A percentile compares a stretch with the other conserved stretches of the same genome.
Evolutionary conservation across 129 eudicot species (phyloP).

Genomic region (Flaveria robusta): DNA sequence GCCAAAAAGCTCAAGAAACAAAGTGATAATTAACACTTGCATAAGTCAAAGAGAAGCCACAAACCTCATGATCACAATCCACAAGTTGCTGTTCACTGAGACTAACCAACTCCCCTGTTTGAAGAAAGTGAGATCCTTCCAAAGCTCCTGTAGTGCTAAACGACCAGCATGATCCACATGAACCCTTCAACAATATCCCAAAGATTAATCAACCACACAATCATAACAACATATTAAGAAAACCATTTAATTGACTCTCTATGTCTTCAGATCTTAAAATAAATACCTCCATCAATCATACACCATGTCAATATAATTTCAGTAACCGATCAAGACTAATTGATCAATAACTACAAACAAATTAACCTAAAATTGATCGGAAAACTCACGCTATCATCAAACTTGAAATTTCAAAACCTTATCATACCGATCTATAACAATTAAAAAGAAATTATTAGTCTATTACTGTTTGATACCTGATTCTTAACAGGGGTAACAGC

Average conservation of each 20-base stretch:
- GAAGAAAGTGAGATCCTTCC: constrained; percentile 84
- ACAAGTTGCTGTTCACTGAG: constrained; percentile 98
- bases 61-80: constrained; percentile 95
- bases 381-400: not conserved
- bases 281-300: too few relatives aligned
- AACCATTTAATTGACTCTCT: not conserved
- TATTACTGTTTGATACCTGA: constrained; percentile 54
- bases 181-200: constrained; percentile 51
- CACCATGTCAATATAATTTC: too few relatives aligned
- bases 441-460: not conserved
- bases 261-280: too few relatives aligned
- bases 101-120: constrained; percentile 89
- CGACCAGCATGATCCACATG: constrained; percentile 98
- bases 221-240: constrained; percentile 6
- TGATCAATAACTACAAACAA: too few relatives aligned
- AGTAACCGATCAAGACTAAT: not conserved
- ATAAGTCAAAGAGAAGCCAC: constrained; percentile 22
- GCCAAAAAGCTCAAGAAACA: not conserved
- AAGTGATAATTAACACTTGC: not conserved
- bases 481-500: constrained; percentile 84
- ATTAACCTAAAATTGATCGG: not conserved
- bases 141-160: constrained; percentile 92
- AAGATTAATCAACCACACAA: not conserved
- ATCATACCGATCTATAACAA: not conserved
- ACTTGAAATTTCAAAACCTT: not conserved